Base-by-base conservation (phyloP, 768 basidiomycete species). In the Tricholoma matsutake region DNA sequence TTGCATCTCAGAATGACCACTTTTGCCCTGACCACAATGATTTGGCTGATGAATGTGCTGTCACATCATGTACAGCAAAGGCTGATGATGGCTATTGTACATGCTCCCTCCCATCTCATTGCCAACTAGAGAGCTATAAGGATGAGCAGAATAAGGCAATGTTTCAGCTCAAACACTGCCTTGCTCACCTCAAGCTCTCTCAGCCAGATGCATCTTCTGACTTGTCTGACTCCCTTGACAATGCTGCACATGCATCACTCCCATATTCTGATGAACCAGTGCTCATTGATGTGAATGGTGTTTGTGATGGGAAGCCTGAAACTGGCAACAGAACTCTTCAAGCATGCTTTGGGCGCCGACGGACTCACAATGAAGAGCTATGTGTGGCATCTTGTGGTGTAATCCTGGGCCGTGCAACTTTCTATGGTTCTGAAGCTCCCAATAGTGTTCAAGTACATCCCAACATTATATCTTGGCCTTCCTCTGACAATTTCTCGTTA, bases 351-450 rank as follows among this genome's bases (percentile, higher is more conserved):
- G 66, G 71, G 0, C 60, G 69, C 9, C 45, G 61, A n/a, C 59
- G 71, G 0, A 76, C 74, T 3, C 74, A 76, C 57, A 77, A 76
- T 43, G 71, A 75, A 35, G 61, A 76, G 57, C 64, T 75, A 1
- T 66, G 65, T 64, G 73, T 76, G 16, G 55, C 22, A 1, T 64
- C 73, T 0, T 77, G 76, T 67, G 76, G 76, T 3, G 65, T 76
- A 6, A 71, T 75, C 14, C 35, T 68, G 10, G 73, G 68, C 0
- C 57, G 68, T 14, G 72, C 66, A 1, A 76, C 73, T 1, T 71
- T n/a, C n/a, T n/a, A n/a, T n/a, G n/a, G n/a, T n/a, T n/a, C n/a
- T n/a, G n/a, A n/a, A n/a, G n/a, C n/a, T n/a, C n/a, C n/a, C n/a
- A n/a, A n/a, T n/a, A n/a, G n/a, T n/a, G n/a, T n/a, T n/a, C n/a